Conservation (phyloP, 331 rosid genomes). For the Pyracantha coccinea region DNA sequence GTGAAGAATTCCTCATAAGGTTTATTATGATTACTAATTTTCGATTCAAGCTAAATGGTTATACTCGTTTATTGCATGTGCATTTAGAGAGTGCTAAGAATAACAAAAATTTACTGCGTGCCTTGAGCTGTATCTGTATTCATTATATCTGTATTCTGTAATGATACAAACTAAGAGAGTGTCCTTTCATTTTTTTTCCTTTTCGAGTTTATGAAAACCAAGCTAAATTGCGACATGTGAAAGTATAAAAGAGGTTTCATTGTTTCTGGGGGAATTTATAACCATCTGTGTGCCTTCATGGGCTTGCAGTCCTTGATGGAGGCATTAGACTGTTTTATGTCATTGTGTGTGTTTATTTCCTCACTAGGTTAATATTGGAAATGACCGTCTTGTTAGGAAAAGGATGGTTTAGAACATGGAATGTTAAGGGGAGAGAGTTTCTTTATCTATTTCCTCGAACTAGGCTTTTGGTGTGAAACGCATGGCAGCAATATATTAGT, state of each 20-base stretch:
- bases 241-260: not conserved
- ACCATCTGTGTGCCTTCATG: not conserved
- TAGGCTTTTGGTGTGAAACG: not conserved
- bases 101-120: too few species aligned
- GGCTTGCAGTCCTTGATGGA: not conserved
- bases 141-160: not conserved
- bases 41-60: not conserved
- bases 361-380: not conserved
- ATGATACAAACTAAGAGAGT: not conserved
- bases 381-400: not conserved
- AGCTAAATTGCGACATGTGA: not conserved
- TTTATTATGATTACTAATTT: slow-evolving; percentile 3
- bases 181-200: not conserved
- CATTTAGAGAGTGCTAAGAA: not conserved
- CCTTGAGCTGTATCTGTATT: not conserved
- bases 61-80: not conserved
- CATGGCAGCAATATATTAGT: not conserved
- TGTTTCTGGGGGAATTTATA: not conserved
- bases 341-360: not conserved
- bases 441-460: not conserved
- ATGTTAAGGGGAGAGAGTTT: not conserved
- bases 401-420: not conserved
- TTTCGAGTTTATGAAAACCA: not conserved
- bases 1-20: not conserved
- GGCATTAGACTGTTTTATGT: not conserved